These are phyloP conservation scores for Phytophthora fragariae DNA, from an alignment of 352 stramenopile species.

Conservation along the genomic window DNA sequence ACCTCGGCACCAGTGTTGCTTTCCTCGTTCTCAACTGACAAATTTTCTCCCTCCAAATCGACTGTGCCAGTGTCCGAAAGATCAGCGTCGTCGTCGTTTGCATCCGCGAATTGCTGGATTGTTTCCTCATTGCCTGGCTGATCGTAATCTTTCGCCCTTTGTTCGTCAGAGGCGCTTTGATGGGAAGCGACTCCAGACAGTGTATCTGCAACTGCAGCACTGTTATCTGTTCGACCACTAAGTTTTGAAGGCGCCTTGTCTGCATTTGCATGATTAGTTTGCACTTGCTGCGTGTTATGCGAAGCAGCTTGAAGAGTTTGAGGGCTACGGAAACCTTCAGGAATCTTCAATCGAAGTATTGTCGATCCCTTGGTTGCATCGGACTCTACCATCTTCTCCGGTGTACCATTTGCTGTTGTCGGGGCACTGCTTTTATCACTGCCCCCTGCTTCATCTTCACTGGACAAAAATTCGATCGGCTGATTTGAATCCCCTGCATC, in stretches of 20 bases:
- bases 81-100: slow-evolving; percentile 24
- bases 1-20: slow-evolving; percentile 5
- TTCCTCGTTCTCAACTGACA: slow-evolving; percentile 30
- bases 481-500: slow-evolving; percentile 12
- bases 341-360: slow-evolving; percentile 24
- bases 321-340: slow-evolving; percentile 1
- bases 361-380: slow-evolving; percentile 19
- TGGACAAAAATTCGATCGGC: slow-evolving; percentile 43
- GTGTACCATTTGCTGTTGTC: background rate
- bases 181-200: background rate
- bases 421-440: slow-evolving; percentile 2
- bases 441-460: slow-evolving; percentile 32
- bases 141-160: background rate
- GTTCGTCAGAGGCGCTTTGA: background rate
- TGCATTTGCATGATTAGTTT: background rate
- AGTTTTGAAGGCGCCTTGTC: background rate
- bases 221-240: background rate
- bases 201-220: slow-evolving; percentile 1
- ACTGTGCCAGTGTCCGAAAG: slow-evolving; percentile 44
- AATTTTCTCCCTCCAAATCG: slow-evolving; percentile 42
- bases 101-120: slow-evolving; percentile 1
- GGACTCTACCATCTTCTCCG: background rate
- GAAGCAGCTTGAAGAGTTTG: background rate
- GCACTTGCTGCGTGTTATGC: background rate
- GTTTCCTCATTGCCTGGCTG: slow-evolving; percentile 1